Base-by-base conservation (phyloP, 1,284 basidiomycete species). In the Boletus smithii region DNA sequence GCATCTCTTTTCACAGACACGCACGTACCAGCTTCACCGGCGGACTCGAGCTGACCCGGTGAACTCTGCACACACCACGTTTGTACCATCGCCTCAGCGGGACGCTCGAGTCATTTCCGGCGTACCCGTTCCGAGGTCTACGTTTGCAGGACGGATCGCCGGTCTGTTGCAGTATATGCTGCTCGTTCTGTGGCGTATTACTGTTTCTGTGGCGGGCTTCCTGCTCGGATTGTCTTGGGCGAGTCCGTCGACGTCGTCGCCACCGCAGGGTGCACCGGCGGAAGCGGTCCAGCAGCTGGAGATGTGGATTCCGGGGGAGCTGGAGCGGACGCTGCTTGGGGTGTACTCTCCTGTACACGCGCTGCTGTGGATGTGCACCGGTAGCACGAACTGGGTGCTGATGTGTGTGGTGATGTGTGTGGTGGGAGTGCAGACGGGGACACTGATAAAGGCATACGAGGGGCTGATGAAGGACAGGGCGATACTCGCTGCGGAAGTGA, bases 321-420 rank as follows among this genome's bases (percentile, higher is more conserved):
- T 88, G 37, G 85, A 89, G 60, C 71, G 81, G 54, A 73, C 72
- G 51, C 67, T 91, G 26, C 85, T 91, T 53, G 74, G 77, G 40
- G 67, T 89, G 26, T 92, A 90, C 67, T 90, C 89, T 2, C 89
- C 89, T 30, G 78, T 76, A 26, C 85, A 90, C 58, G 73, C 77
- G 4, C 61, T 88, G 35, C 62, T 90, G 53, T 90, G 88, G 86
- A 76, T 82, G 65, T 78, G 79, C 47, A 82, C 82, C 34, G 75
- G 73, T 8, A 74, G 79, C 22, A 75, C 81, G 18, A 91, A 88
- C 64, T 91, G 88, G 86, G 79, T 88, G 49, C 51, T 81, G 43
- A 81, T 84, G 71, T 56, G 79, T 38, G 56, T 78, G 23, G 69
- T 86, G 49, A 89, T 91, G 86, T 74, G 73, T 2, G 59, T 75